phyloP scores from a whole-genome alignment of 345 rosid genomes.

The Turnera subulata region DNA sequence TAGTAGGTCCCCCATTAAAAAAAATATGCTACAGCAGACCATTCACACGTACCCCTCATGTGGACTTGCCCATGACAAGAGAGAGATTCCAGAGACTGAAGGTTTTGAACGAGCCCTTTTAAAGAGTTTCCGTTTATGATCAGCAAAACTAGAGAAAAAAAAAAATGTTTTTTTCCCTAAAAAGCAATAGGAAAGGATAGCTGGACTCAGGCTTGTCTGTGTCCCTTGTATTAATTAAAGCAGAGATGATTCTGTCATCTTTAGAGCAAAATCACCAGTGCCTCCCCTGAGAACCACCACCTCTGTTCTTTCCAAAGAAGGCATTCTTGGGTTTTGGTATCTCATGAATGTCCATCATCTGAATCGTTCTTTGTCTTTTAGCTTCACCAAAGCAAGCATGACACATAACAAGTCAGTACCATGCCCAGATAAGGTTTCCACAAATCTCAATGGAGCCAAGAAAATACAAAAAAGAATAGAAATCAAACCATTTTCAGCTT shows the following conservation, averaged over 20 bases:
- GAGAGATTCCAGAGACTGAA: not conserved
- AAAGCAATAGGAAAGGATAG: constrained; percentile 12
- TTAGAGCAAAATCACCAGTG: constrained; percentile 56
- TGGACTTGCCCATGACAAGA: not conserved
- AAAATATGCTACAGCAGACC: not conserved
- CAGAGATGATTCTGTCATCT: not conserved
- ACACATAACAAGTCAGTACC: constrained; percentile 15
- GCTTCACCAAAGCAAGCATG: constrained; percentile 48
- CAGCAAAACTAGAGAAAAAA: not conserved
- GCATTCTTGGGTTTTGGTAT: constrained; percentile 92
- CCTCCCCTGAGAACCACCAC: constrained; percentile 84
- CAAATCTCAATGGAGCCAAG: not conserved
- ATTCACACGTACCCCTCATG: not conserved
- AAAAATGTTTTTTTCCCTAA: not conserved
- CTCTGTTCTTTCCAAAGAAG: constrained; percentile 82
- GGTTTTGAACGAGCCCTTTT: not conserved
- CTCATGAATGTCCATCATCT: constrained; percentile 98
- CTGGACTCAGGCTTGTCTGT: constrained; percentile 4
- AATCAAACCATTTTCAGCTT: constrained; percentile 83
- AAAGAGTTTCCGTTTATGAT: not conserved
- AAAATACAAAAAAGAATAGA: not conserved
- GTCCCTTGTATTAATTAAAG: not conserved
- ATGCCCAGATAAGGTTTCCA: not conserved
- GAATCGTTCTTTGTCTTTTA: constrained; percentile 96
- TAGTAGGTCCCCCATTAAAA: not conserved